Evolutionary conservation across 495 filamentous ascomycete species (phyloP), one percentile per base, ranked within the genome.

Genomic region (Trypethelium eluteriae): DNA sequence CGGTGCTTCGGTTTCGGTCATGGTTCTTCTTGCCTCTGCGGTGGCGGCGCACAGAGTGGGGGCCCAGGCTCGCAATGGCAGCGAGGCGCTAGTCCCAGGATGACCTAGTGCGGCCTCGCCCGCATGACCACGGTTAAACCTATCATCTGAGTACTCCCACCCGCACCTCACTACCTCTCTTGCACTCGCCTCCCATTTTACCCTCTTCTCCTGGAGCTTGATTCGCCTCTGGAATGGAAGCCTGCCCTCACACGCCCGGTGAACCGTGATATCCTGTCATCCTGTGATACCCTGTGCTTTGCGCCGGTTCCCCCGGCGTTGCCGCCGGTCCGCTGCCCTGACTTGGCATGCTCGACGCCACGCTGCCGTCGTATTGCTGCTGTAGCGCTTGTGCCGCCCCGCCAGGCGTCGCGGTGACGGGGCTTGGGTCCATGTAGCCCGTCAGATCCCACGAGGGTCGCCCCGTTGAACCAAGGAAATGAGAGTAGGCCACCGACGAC

Each of bases 341-440:
- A 14, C 41, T 14, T 7, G 41, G 41, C 7, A 44, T 44, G 53
- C 5, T 25, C 25, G 32, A 7, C 7, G 18, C 36, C 53, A 36
- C 14, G 32, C 32, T 59, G 53, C 53, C 32, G 5, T 14, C 32
- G 53, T 53, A 53, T 6, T 59, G 53, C 32, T 59, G 53, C 53
- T 59, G 53, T 59, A 59, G 32, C 14, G 53, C 32, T 36, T 34
- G 53, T 14, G 53, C 53, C 36, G 53, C 53, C 4, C 53, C 53
- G 53, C 53, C 53, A 34, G 53, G 53, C 5, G 53, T 59, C 53
- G 53, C 53, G 11, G 53, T 36, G 32, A 59, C 53, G 7, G 53
- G 53, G 53, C 53, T 59, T 4, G 53, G 25, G 36, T 36, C 53
- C 6, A 59, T 59, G 32, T 35, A 59, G 53, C 53, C 14, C 18